Conservation (phyloP, 257 asterid genomes). For the Nicotiana tabacum region DNA sequence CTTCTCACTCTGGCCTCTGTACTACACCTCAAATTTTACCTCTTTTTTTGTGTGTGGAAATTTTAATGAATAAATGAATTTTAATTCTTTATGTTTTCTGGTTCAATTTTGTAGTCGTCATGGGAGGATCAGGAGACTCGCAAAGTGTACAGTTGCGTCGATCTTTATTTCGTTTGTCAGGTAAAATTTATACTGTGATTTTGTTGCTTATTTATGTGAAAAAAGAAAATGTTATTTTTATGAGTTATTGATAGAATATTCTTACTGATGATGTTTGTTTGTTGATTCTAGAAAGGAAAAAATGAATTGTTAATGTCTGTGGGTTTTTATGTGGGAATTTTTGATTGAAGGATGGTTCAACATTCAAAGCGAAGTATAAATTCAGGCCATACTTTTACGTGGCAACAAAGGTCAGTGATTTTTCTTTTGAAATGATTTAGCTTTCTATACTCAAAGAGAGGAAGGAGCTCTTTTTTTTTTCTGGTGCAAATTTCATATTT, state of each 20-base stretch:
- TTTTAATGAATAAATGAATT: background rate
- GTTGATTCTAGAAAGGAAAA: background rate
- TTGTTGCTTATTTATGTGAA: background rate
- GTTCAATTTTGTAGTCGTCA: slow-evolving; percentile 49
- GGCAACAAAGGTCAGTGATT: slow-evolving; percentile 69
- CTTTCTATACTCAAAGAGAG: background rate
- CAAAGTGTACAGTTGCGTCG: slow-evolving; percentile 80
- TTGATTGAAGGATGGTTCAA: slow-evolving; percentile 84
- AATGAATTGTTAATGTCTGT: background rate
- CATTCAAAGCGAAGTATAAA: slow-evolving; percentile 80
- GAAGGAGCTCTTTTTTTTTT: background rate
- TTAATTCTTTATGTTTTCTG: slow-evolving; percentile 1
- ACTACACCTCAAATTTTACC: background rate
- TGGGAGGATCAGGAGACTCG: slow-evolving; percentile 92
- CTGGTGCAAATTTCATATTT: background rate
- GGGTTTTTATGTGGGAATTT: slow-evolving; percentile 5
- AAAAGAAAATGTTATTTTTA: background rate
- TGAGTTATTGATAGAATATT: background rate
- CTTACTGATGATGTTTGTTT: background rate
- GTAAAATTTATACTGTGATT: slow-evolving; percentile 23
- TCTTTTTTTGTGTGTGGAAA: background rate
- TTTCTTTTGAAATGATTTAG: background rate
- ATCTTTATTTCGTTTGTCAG: slow-evolving; percentile 96
- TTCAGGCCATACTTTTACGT: slow-evolving; percentile 93
- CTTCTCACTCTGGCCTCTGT: slow-evolving; percentile 84